phyloP scores from a whole-genome alignment of 805 yeast species.

The Maudiozyma turicensis region DNA sequence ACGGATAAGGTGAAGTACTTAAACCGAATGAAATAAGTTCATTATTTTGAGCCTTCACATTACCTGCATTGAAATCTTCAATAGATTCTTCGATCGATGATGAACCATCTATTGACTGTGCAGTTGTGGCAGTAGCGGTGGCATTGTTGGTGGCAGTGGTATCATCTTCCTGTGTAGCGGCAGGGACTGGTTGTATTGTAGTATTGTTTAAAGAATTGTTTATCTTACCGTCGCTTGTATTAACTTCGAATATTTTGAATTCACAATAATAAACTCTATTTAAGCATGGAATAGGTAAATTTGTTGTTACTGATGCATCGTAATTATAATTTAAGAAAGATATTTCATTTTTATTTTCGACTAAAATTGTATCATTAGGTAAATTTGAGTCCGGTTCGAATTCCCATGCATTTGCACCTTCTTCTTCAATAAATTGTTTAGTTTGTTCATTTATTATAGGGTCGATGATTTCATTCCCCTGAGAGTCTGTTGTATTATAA shows the following conservation, averaged over 20 bases:
- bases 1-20: conserved; percentile 83
- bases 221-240: conserved; percentile 18
- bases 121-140: no score
- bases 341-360: conserved; percentile 56
- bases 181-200: background rate
- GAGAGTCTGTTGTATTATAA: background rate
- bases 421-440: conserved; percentile 58
- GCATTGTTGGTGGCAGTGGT: no score
- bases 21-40: conserved; percentile 67
- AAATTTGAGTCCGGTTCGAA: conserved; percentile 50
- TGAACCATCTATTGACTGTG: background rate
- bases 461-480: conserved; percentile 16
- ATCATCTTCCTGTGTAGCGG: background rate
- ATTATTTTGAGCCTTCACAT: conserved; percentile 9
- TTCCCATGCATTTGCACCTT: conserved; percentile 86
- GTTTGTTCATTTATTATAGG: conserved; percentile 30
- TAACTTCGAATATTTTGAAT: conserved; percentile 66
- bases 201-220: background rate
- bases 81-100: background rate
- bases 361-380: conserved; percentile 46
- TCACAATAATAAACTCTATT: conserved; percentile 88
- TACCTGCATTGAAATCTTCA: background rate
- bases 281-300: conserved; percentile 71
- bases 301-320: conserved; percentile 65
- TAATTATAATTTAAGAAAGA: conserved; percentile 45